Conservation (phyloP, 495 filamentous ascomycete genomes). For the Collariella sp. region DNA sequence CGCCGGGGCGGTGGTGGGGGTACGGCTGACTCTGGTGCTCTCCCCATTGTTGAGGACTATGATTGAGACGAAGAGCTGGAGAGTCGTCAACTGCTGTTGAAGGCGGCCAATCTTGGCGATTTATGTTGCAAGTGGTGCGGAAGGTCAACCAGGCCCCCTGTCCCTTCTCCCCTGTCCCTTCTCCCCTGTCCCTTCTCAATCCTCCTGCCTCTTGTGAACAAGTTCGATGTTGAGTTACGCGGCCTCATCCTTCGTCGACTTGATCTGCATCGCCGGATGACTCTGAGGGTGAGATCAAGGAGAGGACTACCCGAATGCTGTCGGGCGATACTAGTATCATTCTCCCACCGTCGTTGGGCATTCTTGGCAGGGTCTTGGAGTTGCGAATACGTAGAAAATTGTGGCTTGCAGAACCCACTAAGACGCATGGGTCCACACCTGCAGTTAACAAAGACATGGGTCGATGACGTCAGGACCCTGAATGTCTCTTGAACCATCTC, state of each 20-base stretch:
- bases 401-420: background rate
- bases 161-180: background rate
- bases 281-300: no score
- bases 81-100: background rate
- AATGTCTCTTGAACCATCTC: background rate
- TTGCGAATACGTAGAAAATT: no score
- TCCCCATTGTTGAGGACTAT: background rate
- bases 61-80: background rate
- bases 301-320: no score
- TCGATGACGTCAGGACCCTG: background rate
- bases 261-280: no score
- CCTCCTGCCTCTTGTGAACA: background rate
- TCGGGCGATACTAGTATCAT: no score
- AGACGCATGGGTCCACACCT: background rate
- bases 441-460: background rate
- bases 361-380: slow-evolving; percentile 4
- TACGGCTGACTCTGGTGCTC: background rate
- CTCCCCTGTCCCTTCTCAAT: background rate
- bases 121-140: background rate
- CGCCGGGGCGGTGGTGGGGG: background rate
- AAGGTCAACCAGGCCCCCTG: background rate
- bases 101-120: background rate
- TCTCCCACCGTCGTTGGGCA: no score
- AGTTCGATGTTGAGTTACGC: background rate
- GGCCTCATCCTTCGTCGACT: background rate